phyloP scores from a whole-genome alignment of 116 monocot species.

The Dioscorea cayenensis region DNA sequence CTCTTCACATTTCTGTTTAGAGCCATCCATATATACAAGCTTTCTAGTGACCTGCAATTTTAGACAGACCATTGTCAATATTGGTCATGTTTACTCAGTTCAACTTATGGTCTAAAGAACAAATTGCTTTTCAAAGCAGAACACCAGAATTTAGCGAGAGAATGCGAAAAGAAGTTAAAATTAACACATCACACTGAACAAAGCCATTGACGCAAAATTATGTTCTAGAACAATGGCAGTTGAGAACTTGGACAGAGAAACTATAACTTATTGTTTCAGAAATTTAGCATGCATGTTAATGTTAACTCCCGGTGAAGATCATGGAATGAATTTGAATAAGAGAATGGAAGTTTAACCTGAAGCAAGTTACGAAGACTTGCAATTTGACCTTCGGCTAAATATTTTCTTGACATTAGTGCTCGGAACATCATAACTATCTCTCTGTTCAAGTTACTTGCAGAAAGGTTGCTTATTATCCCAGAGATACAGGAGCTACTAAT shows the following conservation, averaged over 20 bases:
- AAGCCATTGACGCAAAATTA: no score
- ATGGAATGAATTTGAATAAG: background rate
- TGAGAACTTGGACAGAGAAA: background rate
- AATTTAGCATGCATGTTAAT: background rate
- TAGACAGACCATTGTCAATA: background rate
- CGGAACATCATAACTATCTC: conserved; percentile 78
- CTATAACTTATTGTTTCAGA: background rate
- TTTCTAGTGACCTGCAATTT: conserved; percentile 62
- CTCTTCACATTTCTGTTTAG: conserved; percentile 10
- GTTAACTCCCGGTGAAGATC: no score
- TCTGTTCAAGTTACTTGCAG: conserved; percentile 47
- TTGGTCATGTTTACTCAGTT: no score
- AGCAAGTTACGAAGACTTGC: conserved; percentile 43
- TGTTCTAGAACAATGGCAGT: no score
- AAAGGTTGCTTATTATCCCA: conserved; percentile 59
- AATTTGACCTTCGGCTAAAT: conserved; percentile 52
- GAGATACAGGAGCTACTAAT: conserved; percentile 50
- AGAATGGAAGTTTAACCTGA: conserved; percentile 48
- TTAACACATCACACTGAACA: no score
- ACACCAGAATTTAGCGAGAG: no score
- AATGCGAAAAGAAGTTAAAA: no score
- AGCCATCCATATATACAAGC: conserved; percentile 32
- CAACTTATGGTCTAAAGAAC: background rate
- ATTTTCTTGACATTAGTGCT: conserved; percentile 40
- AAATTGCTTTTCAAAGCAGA: background rate